Evolutionary conservation across 176 grass and related monocot species (phyloP).

Genomic region (Zizania latifolia): DNA sequence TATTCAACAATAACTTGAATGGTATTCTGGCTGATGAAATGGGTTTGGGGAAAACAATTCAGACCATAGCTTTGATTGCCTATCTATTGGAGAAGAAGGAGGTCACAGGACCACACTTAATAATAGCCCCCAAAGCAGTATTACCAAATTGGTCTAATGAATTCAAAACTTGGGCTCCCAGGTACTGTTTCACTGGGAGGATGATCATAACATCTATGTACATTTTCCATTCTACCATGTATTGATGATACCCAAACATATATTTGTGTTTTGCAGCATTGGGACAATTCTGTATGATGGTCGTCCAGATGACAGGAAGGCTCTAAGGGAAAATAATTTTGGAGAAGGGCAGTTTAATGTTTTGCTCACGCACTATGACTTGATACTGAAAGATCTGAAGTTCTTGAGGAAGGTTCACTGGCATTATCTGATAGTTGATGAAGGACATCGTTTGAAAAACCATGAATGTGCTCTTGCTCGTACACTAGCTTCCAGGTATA

Average conservation of each 20-base stretch:
- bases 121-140: constrained; percentile 96
- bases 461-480: constrained; percentile 96
- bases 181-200: constrained; percentile 37
- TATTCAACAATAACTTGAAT: constrained; percentile 99
- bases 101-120: constrained; percentile 83
- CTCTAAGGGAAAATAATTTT: constrained; percentile 76
- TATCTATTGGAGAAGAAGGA: constrained; percentile 98
- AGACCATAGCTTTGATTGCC: constrained; percentile 86
- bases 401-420: constrained; percentile 96
- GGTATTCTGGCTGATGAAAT: constrained; percentile 99
- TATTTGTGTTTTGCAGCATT: constrained; percentile 59
- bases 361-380: constrained; percentile 97
- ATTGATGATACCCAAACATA: constrained; percentile 14
- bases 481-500: constrained; percentile 88
- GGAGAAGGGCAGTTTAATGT: constrained; percentile 73
- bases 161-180: constrained; percentile 96
- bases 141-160: constrained; percentile 96
- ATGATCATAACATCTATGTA: constrained; percentile 1
- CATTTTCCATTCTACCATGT: constrained; percentile 27
- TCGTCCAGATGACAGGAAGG: constrained; percentile 89
- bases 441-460: constrained; percentile 98
- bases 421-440: constrained; percentile 97
- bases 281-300: constrained; percentile 90
- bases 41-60: constrained; percentile 99
- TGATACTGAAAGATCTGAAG: constrained; percentile 99